These are phyloP conservation scores for Aspergillus uvarum DNA, from an alignment of 2,329 filamentous ascomycete species.

Conservation along the genomic window DNA sequence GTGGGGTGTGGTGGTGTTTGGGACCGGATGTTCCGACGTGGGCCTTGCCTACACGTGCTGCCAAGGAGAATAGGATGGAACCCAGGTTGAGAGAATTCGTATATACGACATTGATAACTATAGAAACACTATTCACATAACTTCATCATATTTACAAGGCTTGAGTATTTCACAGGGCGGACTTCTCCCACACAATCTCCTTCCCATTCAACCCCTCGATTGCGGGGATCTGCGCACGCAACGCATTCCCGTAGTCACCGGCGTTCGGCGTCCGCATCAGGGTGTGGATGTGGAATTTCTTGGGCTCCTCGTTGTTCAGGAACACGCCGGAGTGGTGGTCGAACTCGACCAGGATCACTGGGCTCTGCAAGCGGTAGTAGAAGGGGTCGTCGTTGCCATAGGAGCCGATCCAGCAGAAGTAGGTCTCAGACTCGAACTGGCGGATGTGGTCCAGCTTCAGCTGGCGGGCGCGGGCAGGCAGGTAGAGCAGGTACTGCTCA, in stretches of 20 bases:
- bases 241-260: conserved; percentile 69
- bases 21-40: background rate
- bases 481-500: conserved; percentile 66
- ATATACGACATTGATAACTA: background rate
- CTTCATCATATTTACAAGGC: conserved; percentile 4
- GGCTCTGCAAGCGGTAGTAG: conserved; percentile 76
- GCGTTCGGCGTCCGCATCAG: conserved; percentile 69
- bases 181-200: conserved; percentile 34
- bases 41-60: background rate
- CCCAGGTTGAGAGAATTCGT: background rate
- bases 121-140: conserved; percentile 4
- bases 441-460: conserved; percentile 57
- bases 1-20: background rate
- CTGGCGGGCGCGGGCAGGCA: conserved; percentile 57
- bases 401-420: conserved; percentile 75
- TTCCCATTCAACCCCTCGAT: conserved; percentile 39
- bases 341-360: conserved; percentile 72
- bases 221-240: conserved; percentile 40
- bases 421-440: conserved; percentile 65
- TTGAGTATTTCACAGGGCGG: conserved; percentile 1
- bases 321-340: conserved; percentile 81
- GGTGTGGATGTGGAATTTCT: conserved; percentile 78
- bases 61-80: background rate
- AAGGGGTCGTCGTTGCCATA: conserved; percentile 67
- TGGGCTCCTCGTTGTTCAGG: conserved; percentile 68